Base-by-base conservation (phyloP, 768 basidiomycete genomes). In the Boletus sp. region DNA sequence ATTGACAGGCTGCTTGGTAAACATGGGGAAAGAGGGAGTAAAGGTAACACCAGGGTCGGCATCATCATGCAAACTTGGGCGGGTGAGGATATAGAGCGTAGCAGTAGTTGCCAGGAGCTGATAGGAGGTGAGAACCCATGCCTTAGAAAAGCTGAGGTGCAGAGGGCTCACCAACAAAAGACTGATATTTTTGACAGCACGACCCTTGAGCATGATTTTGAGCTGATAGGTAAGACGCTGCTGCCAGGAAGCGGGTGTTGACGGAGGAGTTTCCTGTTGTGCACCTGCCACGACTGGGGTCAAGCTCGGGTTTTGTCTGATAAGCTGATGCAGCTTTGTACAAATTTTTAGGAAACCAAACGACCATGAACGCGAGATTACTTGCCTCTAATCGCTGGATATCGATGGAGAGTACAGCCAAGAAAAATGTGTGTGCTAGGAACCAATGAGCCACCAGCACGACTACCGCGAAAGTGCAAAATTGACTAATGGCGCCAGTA, bases 361-460 rank as follows among this genome's bases (percentile, higher is more conserved):
- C 14, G 36, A 36, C 12, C 17, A 47, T 36, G 15, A 37, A 35
- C 1, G 37, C 7, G 6, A n/a, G 7, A 45, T 8, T 32, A 29
- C 80, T 48, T 64, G 85, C 87, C 76, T 96, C 96, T 28, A 99
- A 74, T 46, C 96, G 85, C 63, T 97, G 94, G 46, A 98, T 86
- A 76, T 99, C 96, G 63, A 99, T 97, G 0, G 93, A 94, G 24
- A 99, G 76, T 29, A 97, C 94, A 7, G 95, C 90, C 61, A 95
- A 79, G 74, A 96, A 98, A 75, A 98, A 96, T 0, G 94, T 97
- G 67, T 97, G 92, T 15, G 96, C 89, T 58, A 98, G 80, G 76
- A 95, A 96, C 94, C 94, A 98, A 70, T 98, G 95, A 15, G 94
- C 94, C 32, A 98, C 89, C 20, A 98, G 80, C 11, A 98, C 93